Conservation (phyloP, 2,329 filamentous ascomycete species). For the Cordyceps pruinosa region DNA sequence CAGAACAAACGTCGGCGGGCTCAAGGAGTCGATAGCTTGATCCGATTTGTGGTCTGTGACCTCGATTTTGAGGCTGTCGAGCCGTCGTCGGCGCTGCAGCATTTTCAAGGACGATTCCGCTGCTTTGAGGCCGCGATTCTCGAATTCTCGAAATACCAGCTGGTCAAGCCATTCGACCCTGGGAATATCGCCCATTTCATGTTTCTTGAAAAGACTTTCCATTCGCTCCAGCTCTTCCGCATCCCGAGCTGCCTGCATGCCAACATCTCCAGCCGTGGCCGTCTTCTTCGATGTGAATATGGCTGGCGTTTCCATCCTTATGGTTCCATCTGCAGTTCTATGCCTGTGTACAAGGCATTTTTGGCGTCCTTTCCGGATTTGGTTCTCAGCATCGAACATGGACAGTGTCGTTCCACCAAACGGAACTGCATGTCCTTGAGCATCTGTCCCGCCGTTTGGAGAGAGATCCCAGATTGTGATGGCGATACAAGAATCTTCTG, state of each 20-base stretch:
- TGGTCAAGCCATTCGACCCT: conserved; percentile 94
- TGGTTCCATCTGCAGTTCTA: conserved; percentile 77
- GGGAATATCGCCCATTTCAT: conserved; percentile 94
- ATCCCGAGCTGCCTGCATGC: conserved; percentile 57
- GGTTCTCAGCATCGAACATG: conserved; percentile 89
- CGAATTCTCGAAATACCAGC: conserved; percentile 83
- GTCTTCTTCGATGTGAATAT: conserved; percentile 53
- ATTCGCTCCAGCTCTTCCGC: conserved; percentile 81
- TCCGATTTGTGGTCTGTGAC: conserved; percentile 26
- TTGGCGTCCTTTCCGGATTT: conserved; percentile 83
- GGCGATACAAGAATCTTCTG: conserved; percentile 74
- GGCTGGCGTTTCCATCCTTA: conserved; percentile 67
- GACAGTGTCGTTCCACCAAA: conserved; percentile 91
- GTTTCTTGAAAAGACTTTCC: conserved; percentile 88
- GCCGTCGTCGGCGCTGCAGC: conserved; percentile 39
- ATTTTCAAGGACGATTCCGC: conserved; percentile 58
- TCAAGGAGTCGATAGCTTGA: conserved; percentile 30
- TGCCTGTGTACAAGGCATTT: conserved; percentile 83
- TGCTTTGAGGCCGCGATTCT: conserved; percentile 63
- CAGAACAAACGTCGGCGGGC: conserved; percentile 62
- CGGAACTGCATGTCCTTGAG: conserved; percentile 72
- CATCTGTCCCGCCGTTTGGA: conserved; percentile 63
- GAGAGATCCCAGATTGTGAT: conserved; percentile 95
- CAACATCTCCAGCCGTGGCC: conserved; percentile 41
- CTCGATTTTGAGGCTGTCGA: conserved; percentile 25